Base-by-base conservation (phyloP, 495 filamentous ascomycete genomes). In the Aspergillus affinis region DNA sequence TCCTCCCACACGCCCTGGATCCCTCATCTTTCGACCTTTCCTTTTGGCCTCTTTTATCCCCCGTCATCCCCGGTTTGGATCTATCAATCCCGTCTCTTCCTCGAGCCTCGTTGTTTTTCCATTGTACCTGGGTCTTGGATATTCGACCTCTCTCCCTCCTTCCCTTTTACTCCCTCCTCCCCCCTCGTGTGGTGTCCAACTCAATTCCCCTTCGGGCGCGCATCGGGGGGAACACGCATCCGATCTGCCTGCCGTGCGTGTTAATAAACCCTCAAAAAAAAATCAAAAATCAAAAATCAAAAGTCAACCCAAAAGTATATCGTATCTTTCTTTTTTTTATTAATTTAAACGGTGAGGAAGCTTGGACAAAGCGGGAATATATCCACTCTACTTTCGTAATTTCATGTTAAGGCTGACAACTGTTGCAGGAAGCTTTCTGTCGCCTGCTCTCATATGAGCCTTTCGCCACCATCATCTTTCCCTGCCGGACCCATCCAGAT, bases 361-460 rank as follows among this genome's bases (percentile, higher is more conserved):
- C 65, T 64, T 59, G 59, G 59, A 64, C 58, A 36, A 26, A 52
- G 48, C 52, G 36, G 36, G 57, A 64, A 65, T 55, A 62, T 62
- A 68, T 62, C 44, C 54, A 44, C 54, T 63, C 55, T 52, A 52
- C 30, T n/a, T 52, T 26, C 36, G 47, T 49, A 54, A 53, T 54
- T 49, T 47, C 49, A 46, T 57, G 54, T 52, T 61, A 62, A 67
- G 65, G 65, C 65, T 67, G 65, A 67, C 61, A 59, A 59, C 45
- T 29, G 47, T 55, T 48, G 26, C 54, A 57, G 54, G 32, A 17
- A 48, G 47, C 27, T 30, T 48, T 57, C 36, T 27, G 6, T 29
- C n/a, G 47, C 26, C 18, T 44, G 46, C 44, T 41, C 36, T 15
- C 36, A 41, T 41, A 41, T 15, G 36, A 41, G 36, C 9, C 36